These are phyloP conservation scores for Canavalia ensiformis DNA, from an alignment of 306 rosid genomes.

Conservation along the genomic window DNA sequence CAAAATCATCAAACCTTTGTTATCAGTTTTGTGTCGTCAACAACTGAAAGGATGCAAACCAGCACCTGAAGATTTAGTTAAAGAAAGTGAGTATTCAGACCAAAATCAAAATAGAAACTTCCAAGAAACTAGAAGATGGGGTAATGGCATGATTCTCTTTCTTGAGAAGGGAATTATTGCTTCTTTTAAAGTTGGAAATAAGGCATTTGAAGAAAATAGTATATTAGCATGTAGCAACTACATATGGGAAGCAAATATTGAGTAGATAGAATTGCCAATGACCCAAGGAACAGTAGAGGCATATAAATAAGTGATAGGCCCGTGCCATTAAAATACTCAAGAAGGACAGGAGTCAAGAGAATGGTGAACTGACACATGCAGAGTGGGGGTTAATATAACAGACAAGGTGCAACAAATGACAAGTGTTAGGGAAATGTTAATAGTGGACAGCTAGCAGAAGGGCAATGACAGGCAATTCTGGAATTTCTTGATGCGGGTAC, in stretches of 20 bases:
- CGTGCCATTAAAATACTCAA: not conserved
- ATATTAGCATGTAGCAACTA: not conserved
- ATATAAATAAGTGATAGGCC: not conserved
- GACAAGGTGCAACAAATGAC: not conserved
- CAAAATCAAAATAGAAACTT: slow-evolving; percentile 32
- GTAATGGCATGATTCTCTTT: slow-evolving; percentile 26
- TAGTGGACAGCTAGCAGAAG: not conserved
- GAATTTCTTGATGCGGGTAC: not conserved
- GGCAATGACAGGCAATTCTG: not conserved
- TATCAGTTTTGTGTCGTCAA: slow-evolving; percentile 90
- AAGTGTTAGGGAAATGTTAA: not conserved
- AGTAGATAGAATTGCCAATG: slow-evolving; percentile 19
- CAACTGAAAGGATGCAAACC: slow-evolving; percentile 76
- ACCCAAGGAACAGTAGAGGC: slow-evolving; percentile 7
- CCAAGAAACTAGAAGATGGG: not conserved
- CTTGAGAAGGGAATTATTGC: slow-evolving; percentile 1
- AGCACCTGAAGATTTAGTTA: slow-evolving; percentile 73
- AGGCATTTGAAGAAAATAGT: not conserved
- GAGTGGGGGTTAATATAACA: not conserved
- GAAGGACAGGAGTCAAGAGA: not conserved
- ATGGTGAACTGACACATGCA: not conserved
- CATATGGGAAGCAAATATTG: slow-evolving; percentile 9
- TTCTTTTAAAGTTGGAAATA: slow-evolving; percentile 20
- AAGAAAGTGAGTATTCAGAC: slow-evolving; percentile 8
- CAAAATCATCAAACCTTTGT: slow-evolving; percentile 71